Percentiles rank a stretch among this genome's conserved stretches.
phyloP scores from a whole-genome alignment of 768 basidiomycete species.

The Rhizopogon roseolus region DNA sequence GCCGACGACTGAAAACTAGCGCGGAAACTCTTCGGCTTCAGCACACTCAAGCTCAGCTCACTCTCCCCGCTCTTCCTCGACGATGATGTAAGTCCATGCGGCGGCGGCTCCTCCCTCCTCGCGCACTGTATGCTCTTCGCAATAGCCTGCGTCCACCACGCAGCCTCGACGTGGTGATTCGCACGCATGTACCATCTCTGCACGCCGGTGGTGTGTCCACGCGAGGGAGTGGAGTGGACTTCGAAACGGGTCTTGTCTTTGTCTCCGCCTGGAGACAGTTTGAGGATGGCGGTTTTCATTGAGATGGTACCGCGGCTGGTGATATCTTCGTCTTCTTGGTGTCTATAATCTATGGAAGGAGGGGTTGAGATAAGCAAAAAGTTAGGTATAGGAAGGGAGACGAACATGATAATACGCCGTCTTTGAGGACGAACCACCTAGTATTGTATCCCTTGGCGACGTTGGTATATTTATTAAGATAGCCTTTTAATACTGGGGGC shows the following conservation, averaged over 20 bases:
- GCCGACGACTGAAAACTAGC: slow-evolving; percentile 27
- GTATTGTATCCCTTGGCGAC: slow-evolving; percentile 87
- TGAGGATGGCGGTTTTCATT: slow-evolving; percentile 74
- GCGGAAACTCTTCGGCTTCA: slow-evolving; percentile 24
- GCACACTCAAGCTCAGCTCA: slow-evolving; percentile 31
- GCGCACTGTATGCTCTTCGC: slow-evolving; percentile 69
- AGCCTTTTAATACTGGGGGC: slow-evolving; percentile 65
- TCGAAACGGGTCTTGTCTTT: slow-evolving; percentile 76
- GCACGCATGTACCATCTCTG: slow-evolving; percentile 85
- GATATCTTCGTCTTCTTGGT: slow-evolving; percentile 85
- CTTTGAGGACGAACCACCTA: slow-evolving; percentile 88
- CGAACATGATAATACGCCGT: slow-evolving; percentile 82
- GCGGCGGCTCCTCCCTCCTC: slow-evolving; percentile 34
- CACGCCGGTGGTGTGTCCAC: slow-evolving; percentile 36
- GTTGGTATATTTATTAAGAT: slow-evolving; percentile 89
- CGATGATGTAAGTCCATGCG: slow-evolving; percentile 5
- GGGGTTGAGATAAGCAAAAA: background rate
- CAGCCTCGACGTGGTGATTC: slow-evolving; percentile 85
- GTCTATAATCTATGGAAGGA: slow-evolving; percentile 69
- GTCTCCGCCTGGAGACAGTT: slow-evolving; percentile 32
- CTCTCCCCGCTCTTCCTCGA: slow-evolving; percentile 43
- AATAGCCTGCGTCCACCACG: slow-evolving; percentile 81
- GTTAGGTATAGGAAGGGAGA: slow-evolving; percentile 7
- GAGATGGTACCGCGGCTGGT: slow-evolving; percentile 85
- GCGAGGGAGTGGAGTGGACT: slow-evolving; percentile 57